A percentile compares a stretch with the other conserved stretches of the same genome.
Evolutionary conservation across 352 stramenopile genomes (phyloP).

Genomic region (Phytophthora aleatoria): DNA sequence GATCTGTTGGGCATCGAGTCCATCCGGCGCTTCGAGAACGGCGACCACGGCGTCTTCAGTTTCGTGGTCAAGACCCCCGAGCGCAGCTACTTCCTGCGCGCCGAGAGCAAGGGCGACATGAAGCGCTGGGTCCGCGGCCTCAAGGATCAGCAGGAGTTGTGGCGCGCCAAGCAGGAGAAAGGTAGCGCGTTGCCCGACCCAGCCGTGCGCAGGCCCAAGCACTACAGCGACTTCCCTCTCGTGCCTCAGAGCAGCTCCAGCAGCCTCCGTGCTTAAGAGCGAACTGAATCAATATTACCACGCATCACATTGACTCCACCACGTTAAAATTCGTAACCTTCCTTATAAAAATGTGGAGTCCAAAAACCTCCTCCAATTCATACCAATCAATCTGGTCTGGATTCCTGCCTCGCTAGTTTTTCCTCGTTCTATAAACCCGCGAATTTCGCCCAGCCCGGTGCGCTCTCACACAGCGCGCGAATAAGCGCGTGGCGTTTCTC

Average conservation of each 20-base stretch:
- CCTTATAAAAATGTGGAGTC: constrained; percentile 32
- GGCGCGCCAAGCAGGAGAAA: constrained; percentile 60
- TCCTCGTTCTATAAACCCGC: constrained; percentile 62
- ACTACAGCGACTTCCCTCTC: constrained; percentile 75
- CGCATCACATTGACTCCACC: constrained; percentile 14
- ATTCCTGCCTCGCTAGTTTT: not conserved
- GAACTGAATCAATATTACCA: constrained; percentile 2
- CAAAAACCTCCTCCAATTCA: constrained; percentile 12
- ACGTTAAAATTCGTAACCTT: constrained; percentile 28
- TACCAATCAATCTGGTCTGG: constrained; percentile 12
- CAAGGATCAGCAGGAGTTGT: constrained; percentile 83
- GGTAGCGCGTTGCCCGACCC: constrained; percentile 33
- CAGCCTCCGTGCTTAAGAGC: constrained; percentile 41
- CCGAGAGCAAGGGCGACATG: constrained; percentile 87
- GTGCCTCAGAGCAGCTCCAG: constrained; percentile 45
- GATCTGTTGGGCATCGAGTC: constrained; percentile 77
- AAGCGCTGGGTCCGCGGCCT: constrained; percentile 87
- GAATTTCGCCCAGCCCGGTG: constrained; percentile 83
- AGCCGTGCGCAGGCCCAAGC: constrained; percentile 57
- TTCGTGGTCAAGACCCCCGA: constrained; percentile 82
- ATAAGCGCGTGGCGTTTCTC: constrained; percentile 88
- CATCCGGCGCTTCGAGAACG: constrained; percentile 82
- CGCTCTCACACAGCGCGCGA: constrained; percentile 82
- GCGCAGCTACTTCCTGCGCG: constrained; percentile 80
- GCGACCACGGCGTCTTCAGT: constrained; percentile 79